These are phyloP conservation scores for Lenzites betulinus DNA, from an alignment of 768 basidiomycete species.

Conservation along the genomic window DNA sequence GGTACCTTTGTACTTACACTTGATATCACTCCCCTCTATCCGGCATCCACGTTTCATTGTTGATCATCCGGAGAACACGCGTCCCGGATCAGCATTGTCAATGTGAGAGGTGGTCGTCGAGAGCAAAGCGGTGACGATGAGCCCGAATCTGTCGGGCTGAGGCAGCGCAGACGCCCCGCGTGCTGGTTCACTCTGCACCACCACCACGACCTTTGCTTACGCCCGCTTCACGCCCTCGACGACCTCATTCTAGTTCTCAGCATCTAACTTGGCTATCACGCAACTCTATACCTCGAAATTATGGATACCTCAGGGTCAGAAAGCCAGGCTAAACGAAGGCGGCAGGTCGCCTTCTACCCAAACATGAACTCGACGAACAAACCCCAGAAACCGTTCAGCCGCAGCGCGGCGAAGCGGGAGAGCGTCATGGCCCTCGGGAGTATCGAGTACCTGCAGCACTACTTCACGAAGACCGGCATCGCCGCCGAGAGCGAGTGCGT, in stretches of 20 bases:
- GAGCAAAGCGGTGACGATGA: conserved; percentile 7
- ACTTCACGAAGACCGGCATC: conserved; percentile 89
- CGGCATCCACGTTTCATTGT: no score
- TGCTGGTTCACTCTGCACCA: conserved; percentile 15
- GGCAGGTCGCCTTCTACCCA: conserved; percentile 79
- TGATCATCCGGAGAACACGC: no score
- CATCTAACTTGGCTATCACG: neutral
- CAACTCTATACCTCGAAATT: conserved; percentile 5
- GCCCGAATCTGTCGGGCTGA: neutral
- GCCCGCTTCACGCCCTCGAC: conserved; percentile 12
- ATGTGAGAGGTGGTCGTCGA: no score
- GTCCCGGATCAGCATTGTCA: no score
- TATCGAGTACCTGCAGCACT: conserved; percentile 94
- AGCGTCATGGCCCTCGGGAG: conserved; percentile 95
- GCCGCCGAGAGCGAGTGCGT: conserved; percentile 72
- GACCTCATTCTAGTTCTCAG: neutral
- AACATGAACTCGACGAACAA: conserved; percentile 71
- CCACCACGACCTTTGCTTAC: conserved; percentile 15
- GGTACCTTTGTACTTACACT: no score
- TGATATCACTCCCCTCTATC: no score
- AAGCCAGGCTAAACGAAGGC: conserved; percentile 46
- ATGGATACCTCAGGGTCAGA: conserved; percentile 19
- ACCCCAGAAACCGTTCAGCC: conserved; percentile 81
- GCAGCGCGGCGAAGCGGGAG: conserved; percentile 90
- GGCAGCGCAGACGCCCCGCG: conserved; percentile 8